Evolutionary conservation across 306 rosid genomes (phyloP), one percentile per base, ranked within the genome.

Genomic region (Mimosa bimucronata): DNA sequence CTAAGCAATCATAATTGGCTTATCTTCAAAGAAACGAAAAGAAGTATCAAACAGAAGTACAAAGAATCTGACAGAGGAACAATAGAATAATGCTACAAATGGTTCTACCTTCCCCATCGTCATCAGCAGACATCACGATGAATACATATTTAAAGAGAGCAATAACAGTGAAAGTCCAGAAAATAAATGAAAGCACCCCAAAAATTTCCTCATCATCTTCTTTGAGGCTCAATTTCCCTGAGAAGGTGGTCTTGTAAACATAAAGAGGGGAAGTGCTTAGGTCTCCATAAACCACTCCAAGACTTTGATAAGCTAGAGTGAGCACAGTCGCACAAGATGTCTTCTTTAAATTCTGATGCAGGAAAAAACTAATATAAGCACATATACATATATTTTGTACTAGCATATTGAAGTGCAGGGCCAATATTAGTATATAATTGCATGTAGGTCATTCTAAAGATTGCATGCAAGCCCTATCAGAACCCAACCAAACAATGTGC

Each of bases 271-370:
- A 89, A 53, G 89, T 91, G 45, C 97, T 88, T 72, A 91, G 89
- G 82, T 91, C 94, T 9, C 97, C 97, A 61, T 91, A 91, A 23
- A 91, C 93, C 52, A 89, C 92, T 81, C 97, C 97, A 58, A 91
- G 88, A 82, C 97, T 91, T 79, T 91, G 97, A 77, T 91, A 91
- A 50, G 92, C 94, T 75, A 91, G 78, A 66, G 87, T 85, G 21
- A 89, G 88, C 88, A 91, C 85, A 50, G 88, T 84, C 64, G 88
- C 77, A 67, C 82, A 83, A 13, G 94, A 87, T 30, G 80, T 78
- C 58, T 81, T 88, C 89, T 86, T 90, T 78, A 86, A 48, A 79
- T 86, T 82, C 98, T 89, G 88, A 83, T 82, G 66, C 80, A 73
- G 12, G 69, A 83, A 78, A 78, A 53, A 46, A 60, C 81, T 57